Evolutionary conservation across 2,329 filamentous ascomycete genomes (phyloP), one percentile per base, ranked within the genome.

Genomic region (Fusarium siculi): DNA sequence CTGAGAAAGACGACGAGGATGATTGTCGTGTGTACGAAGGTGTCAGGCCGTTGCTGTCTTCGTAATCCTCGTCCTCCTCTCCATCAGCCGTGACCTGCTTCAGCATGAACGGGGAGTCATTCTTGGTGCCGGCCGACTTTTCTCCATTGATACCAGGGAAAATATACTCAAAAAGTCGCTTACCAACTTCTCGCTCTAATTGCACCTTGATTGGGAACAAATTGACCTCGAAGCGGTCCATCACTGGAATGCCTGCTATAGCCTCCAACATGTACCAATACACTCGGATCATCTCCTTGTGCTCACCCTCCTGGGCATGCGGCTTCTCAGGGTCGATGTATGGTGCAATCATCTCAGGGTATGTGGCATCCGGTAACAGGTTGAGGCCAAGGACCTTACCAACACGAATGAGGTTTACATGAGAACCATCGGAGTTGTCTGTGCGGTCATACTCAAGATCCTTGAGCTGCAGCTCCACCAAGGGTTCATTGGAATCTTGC

Each of bases 181-280:
- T 96, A 49, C 95, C 96, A 54, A 97, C 92, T 76, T 98, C 95
- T 40, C 92, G 92, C 82, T 99, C 96, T 40, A 99, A 87, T 80
- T 99, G 96, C 28, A 99, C 91, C 81, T 95, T 97, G 80, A 99
- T 89, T 1, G 96, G 97, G 81, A 97, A 95, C 25, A 99, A 85
- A 62, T 95, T 94, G 62, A 99, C 93, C 81, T 98, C 95, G 78
- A 99, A 99, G 77, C 97, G 93, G 76, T 98, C 96, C 87, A 99
- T 94, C 37, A 99, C 95, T 1, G 96, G 94, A 70, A 99, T 99
- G 54, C 96, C 96, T 42, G 96, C 96, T 81, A 99, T 98, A 12
- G 96, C 95, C 83, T 99, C 96, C 9, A 99, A 88, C 94, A 98
- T 98, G 80, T 98, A 92, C 94, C 97, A 99, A 80, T 97, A 96